These are phyloP conservation scores for Penicillium roqueforti DNA, from an alignment of 495 filamentous ascomycete genomes.

Conservation along the genomic window DNA sequence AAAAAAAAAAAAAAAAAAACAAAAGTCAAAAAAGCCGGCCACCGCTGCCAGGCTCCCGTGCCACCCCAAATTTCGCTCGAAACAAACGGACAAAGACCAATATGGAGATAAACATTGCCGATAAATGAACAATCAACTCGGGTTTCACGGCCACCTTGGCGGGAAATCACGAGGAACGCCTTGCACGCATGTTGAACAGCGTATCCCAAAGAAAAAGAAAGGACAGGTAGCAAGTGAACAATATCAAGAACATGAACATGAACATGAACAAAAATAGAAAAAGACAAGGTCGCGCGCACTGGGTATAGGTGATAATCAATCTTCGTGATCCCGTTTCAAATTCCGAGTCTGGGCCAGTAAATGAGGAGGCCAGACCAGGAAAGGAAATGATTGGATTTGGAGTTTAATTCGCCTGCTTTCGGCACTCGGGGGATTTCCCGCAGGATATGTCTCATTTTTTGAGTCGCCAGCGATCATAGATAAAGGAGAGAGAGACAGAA, in stretches of 20 bases:
- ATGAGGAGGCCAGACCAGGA: not conserved
- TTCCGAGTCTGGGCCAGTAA: not conserved
- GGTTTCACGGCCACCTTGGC: not conserved
- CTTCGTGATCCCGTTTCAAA: conserved; percentile 9
- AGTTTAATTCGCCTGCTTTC: not conserved
- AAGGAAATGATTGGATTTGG: conserved; percentile 6
- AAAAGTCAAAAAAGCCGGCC: not conserved
- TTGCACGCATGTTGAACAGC: not conserved
- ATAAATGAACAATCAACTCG: not conserved
- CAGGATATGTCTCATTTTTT: not conserved
- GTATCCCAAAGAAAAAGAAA: not conserved
- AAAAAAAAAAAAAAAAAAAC: not conserved
- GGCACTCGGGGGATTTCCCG: not conserved
- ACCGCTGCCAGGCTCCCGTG: not conserved
- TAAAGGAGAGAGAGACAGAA: not conserved
- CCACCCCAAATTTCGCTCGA: conserved; percentile 1
- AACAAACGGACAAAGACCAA: not conserved
- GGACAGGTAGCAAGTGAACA: not conserved
- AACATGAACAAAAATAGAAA: not conserved
- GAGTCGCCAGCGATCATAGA: conserved; percentile 9
- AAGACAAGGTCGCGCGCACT: conserved; percentile 4
- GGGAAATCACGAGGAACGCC: conserved; percentile 1
- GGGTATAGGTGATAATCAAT: conserved; percentile 15
- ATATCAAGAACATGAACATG: not conserved
- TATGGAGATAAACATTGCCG: not conserved